A percentile compares a stretch with the other conserved stretches of the same genome.
Conservation (phyloP, 768 basidiomycete genomes). For the Termitomyces eurrhizus region DNA sequence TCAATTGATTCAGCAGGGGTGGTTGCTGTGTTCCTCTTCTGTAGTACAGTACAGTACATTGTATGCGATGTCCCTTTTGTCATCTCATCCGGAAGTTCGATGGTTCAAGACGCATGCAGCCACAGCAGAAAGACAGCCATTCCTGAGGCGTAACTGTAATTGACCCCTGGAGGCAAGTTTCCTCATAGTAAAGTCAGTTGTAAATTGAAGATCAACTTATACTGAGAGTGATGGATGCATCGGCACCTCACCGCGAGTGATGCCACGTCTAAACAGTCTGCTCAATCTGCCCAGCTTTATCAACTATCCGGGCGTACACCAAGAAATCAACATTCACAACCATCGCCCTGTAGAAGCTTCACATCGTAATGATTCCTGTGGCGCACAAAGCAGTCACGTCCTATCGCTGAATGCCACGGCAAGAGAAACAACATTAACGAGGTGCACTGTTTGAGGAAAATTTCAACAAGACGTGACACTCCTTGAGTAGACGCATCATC, state of each 20-base stretch:
- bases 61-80: neutral
- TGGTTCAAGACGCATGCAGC: neutral
- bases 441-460: neutral
- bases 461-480: neutral
- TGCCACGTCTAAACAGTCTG: no score
- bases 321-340: slow-evolving; percentile 10
- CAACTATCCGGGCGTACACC: slow-evolving; percentile 18
- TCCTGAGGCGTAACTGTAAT: neutral
- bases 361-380: slow-evolving; percentile 4
- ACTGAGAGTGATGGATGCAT: neutral
- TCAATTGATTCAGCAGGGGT: neutral
- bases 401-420: neutral
- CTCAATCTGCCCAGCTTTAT: no score
- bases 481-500: no score
- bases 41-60: neutral
- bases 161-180: neutral
- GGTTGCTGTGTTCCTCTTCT: neutral
- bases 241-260: no score
- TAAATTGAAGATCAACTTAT: neutral
- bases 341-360: slow-evolving; percentile 10
- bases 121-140: neutral
- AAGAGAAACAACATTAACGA: neutral
- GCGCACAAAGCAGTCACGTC: slow-evolving; percentile 7
- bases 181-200: neutral
- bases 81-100: neutral